These are phyloP conservation scores for Bombardia bombarda DNA, from an alignment of 495 filamentous ascomycete species.

Conservation along the genomic window DNA sequence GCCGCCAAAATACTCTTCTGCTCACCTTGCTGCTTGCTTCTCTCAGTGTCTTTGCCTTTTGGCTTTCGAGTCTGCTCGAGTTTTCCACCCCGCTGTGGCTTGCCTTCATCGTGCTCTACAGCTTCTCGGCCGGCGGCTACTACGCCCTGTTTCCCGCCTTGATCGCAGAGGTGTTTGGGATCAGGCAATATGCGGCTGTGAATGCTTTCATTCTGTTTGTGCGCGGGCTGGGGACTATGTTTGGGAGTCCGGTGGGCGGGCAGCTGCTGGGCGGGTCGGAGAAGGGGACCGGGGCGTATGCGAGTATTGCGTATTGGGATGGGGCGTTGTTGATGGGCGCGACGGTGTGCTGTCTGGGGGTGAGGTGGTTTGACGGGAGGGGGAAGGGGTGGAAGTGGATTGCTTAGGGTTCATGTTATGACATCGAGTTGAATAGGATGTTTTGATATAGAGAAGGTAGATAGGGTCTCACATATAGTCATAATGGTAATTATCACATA, in stretches of 20 bases:
- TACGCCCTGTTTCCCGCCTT: conserved; percentile 40
- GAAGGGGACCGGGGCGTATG: conserved; percentile 14
- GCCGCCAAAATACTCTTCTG: conserved; percentile 47
- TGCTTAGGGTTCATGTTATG: conserved; percentile 16
- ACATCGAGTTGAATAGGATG: too few relatives aligned
- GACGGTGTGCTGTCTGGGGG: conserved; percentile 24
- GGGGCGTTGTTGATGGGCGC: conserved; percentile 25
- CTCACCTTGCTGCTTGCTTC: conserved; percentile 40
- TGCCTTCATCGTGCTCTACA: conserved; percentile 45
- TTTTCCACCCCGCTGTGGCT: conserved; percentile 32
- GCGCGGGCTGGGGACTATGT: conserved; percentile 45
- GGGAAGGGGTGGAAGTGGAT: conserved; percentile 28
- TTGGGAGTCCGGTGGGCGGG: conserved; percentile 45
- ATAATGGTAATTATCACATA: too few relatives aligned
- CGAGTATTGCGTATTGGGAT: conserved; percentile 27
- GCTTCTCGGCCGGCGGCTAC: conserved; percentile 43
- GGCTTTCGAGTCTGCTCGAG: conserved; percentile 31
- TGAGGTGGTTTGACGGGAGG: conserved; percentile 29
- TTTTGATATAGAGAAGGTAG: too few relatives aligned
- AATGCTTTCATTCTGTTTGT: conserved; percentile 52
- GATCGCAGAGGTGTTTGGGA: conserved; percentile 50
- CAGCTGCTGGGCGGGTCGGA: conserved; percentile 25
- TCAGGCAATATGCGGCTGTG: conserved; percentile 49
- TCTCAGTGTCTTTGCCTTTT: conserved; percentile 41
- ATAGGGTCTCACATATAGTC: too few relatives aligned